phyloP scores from a whole-genome alignment of 768 basidiomycete species.

The Russula emetica region DNA sequence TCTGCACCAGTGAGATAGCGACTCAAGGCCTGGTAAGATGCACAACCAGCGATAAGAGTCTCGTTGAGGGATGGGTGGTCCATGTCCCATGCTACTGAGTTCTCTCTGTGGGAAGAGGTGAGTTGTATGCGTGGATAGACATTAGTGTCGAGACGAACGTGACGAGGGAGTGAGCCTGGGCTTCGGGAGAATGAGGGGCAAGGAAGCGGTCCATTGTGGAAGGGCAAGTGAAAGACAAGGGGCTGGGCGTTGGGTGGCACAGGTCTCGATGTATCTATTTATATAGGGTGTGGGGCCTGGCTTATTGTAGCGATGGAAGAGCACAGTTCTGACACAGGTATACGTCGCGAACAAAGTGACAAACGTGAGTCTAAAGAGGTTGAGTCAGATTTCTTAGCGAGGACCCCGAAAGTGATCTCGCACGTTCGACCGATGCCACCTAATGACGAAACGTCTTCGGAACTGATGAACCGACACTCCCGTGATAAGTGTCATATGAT shows the following conservation, averaged over 20 bases:
- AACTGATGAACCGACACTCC: background rate
- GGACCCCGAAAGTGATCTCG: slow-evolving; percentile 13
- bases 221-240: background rate
- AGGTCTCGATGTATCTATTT: slow-evolving; percentile 11
- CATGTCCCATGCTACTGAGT: slow-evolving; percentile 63
- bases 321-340: background rate
- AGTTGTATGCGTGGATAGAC: slow-evolving; percentile 13
- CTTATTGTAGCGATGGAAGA: background rate
- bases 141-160: slow-evolving; percentile 44
- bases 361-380: slow-evolving; percentile 21
- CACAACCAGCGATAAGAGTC: slow-evolving; percentile 67
- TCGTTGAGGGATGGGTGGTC: slow-evolving; percentile 68
- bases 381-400: slow-evolving; percentile 16
- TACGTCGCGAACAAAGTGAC: slow-evolving; percentile 15
- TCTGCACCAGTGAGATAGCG: slow-evolving; percentile 69
- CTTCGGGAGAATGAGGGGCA: slow-evolving; percentile 70
- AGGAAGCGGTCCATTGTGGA: slow-evolving; percentile 62
- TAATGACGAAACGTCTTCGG: background rate
- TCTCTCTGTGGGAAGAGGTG: slow-evolving; percentile 46
- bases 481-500: slow-evolving; percentile 1
- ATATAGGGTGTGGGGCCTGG: background rate
- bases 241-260: background rate
- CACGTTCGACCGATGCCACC: slow-evolving; percentile 22
- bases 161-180: slow-evolving; percentile 61
- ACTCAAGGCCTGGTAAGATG: slow-evolving; percentile 76